Base-by-base conservation (phyloP, 2,329 filamentous ascomycete species). In the Neoascochyta sp. region DNA sequence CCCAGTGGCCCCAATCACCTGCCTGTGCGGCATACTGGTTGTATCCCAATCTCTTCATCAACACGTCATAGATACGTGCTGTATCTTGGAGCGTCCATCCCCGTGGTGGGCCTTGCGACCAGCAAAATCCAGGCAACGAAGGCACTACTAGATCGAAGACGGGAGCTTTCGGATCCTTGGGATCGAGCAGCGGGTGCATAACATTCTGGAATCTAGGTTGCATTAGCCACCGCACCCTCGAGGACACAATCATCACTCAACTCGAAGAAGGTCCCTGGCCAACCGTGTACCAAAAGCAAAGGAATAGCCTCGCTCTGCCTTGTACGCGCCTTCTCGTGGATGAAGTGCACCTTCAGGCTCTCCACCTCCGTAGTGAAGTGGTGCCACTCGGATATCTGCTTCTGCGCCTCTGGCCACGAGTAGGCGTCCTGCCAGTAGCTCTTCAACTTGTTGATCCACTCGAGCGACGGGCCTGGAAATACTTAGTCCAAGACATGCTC, bases 71-170 rank as follows among this genome's bases (percentile, higher is more conserved):
- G 24, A 50, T 45, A 8, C 44, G 68, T 38, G 42, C 54, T 47
- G 40, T 78, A 77, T 57, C 69, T 77, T 33, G 52, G 54, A 24
- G 17, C 37, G 34, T 69, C 72, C 23, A 52, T 11, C 29, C 39
- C 9, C 41, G 23, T 3, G 43, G 41, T 10, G 36, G 41, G 6
- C 46, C 39, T 34, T 44, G 44, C 6, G 40, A 47, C 39, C 39
- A 51, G 22, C 39, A 50, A 24, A 48, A 51, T 1, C 47, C 45
- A 0, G 76, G 76, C 2, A 81, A 57, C 5, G 71, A 76, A 0
- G 76, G 76, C 0, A 74, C 74, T 0, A 81, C 70, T 8, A 78
- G 62, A 36, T 80, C 69, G 43, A 80, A 81, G 0, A 69, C 62
- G 26, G 43, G 43, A 3, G 39, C 41, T 9, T 40, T 33, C n/a